Evolutionary conservation across 495 filamentous ascomycete genomes (phyloP).

Genomic region (Penicillium cosmopolitanum): DNA sequence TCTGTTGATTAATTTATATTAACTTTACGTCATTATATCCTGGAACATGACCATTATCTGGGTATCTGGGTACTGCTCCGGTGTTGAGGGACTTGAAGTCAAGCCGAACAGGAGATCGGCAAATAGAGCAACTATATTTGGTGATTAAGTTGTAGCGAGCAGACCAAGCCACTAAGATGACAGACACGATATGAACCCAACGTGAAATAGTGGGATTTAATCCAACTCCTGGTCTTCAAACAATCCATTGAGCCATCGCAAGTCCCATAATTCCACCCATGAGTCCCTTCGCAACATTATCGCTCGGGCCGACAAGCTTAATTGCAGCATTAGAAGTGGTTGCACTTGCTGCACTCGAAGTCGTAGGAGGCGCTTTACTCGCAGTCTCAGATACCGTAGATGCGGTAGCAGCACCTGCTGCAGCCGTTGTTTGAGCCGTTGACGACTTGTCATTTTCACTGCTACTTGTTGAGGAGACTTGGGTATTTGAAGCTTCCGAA

Average conservation of each 20-base stretch:
- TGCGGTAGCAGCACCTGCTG: not conserved
- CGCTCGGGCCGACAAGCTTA: not conserved
- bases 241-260: not conserved
- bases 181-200: no score
- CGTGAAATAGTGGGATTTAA: no score
- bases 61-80: no score
- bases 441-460: not conserved
- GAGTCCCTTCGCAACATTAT: slow-evolving; percentile 4
- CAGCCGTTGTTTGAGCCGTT: not conserved
- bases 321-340: slow-evolving; percentile 13
- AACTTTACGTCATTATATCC: no score
- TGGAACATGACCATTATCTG: no score
- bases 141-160: no score
- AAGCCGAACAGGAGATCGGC: no score
- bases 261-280: slow-evolving; percentile 10
- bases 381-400: not conserved
- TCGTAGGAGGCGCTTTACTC: slow-evolving; percentile 3
- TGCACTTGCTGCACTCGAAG: slow-evolving; percentile 11
- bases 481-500: not conserved
- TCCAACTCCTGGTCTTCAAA: not conserved
- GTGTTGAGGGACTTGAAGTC: no score
- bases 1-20: no score
- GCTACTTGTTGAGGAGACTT: not conserved
- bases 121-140: no score
- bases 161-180: no score